These are phyloP conservation scores for Thalassiosira exigua DNA, from an alignment of 352 stramenopile species.

Conservation along the genomic window DNA sequence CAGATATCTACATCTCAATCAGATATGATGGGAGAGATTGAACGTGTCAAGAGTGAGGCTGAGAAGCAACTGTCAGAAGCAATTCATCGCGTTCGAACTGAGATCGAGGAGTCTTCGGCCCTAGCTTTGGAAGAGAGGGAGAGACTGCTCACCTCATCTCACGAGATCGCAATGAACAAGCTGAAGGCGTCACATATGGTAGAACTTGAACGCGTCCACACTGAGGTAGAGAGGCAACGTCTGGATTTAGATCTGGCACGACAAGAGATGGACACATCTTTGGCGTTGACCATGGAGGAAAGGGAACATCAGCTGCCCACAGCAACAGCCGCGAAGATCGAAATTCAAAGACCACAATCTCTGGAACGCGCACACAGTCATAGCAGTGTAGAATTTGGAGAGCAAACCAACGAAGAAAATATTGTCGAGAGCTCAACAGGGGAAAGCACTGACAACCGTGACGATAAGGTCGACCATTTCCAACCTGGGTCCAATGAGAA, in stretches of 20 bases:
- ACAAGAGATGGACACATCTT: constrained; percentile 5
- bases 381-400: too few species aligned
- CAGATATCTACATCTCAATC: constrained; percentile 6
- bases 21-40: constrained; percentile 14
- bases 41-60: constrained; percentile 6
- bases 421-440: too few species aligned
- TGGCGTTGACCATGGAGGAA: constrained; percentile 4
- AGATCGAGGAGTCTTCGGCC: constrained; percentile 13
- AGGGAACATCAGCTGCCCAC: too few species aligned
- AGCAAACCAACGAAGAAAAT: too few species aligned
- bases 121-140: constrained; percentile 3
- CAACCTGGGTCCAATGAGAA: too few species aligned
- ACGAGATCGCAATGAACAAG: constrained; percentile 3
- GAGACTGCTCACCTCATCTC: constrained; percentile 5
- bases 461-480: too few species aligned
- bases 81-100: background rate
- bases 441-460: too few species aligned
- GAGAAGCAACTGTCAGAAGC: too few species aligned
- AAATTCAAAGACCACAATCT: too few species aligned
- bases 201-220: background rate
- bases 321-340: too few species aligned
- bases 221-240: background rate
- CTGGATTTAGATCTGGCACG: background rate
- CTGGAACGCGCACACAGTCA: too few species aligned
- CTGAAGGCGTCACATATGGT: background rate